phyloP scores from a whole-genome alignment of 164 flowering plant genomes.

The Magnolia sinica region DNA sequence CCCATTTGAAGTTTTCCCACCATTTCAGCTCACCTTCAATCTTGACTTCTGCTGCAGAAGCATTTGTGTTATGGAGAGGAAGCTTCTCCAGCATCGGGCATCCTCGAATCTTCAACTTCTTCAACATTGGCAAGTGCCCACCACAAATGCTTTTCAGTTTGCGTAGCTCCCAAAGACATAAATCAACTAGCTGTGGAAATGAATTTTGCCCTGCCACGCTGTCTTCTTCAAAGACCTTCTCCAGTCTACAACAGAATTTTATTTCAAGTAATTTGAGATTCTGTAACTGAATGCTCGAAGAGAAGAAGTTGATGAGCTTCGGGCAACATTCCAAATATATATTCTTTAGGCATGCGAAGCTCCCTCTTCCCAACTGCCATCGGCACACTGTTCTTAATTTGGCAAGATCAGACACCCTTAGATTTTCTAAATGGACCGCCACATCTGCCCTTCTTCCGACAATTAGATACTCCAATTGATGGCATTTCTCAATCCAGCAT shows the following conservation, averaged over 20 bases:
- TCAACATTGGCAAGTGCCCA: background rate
- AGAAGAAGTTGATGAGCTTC: too few relatives aligned
- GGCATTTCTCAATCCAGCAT: background rate
- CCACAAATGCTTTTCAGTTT: background rate
- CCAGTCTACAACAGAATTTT: background rate
- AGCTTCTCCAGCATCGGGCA: background rate
- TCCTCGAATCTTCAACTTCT: constrained; percentile 1
- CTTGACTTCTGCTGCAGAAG: background rate
- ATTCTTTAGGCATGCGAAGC: background rate
- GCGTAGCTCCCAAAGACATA: background rate
- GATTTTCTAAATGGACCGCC: background rate
- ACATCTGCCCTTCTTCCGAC: background rate
- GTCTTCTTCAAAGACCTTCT: background rate
- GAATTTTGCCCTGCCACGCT: background rate
- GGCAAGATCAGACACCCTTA: background rate
- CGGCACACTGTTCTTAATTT: background rate
- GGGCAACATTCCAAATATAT: too few relatives aligned
- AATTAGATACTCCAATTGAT: background rate
- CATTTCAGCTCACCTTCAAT: constrained; percentile 1
- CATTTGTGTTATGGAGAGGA: background rate
- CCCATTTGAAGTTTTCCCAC: background rate
- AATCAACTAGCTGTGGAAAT: background rate
- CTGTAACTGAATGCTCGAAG: background rate
- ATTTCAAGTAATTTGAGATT: background rate
- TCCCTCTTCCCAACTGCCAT: background rate